A percentile compares a stretch with the other conserved stretches of the same genome.
Evolutionary conservation across 2,329 filamentous ascomycete species (phyloP).

Genomic region (Purpureocillium takamizusanense): DNA sequence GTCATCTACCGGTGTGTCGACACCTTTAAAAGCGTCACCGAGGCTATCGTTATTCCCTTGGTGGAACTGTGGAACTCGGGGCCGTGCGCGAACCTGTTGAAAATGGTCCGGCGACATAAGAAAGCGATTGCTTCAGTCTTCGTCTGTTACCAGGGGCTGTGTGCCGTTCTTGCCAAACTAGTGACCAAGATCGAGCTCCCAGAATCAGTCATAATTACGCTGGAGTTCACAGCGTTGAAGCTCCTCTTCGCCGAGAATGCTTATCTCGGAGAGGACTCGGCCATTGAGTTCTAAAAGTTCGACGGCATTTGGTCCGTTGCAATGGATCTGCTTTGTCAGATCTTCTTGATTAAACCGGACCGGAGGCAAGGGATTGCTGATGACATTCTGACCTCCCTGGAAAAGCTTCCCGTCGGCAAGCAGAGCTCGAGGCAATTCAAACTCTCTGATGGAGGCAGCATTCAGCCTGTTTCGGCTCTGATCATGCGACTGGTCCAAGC

Average conservation of each 20-base stretch:
- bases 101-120: conserved; percentile 57
- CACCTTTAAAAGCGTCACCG: conserved; percentile 67
- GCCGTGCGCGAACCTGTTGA: conserved; percentile 56
- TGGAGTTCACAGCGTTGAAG: conserved; percentile 73
- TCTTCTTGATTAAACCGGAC: conserved; percentile 78
- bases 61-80: conserved; percentile 67
- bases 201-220: conserved; percentile 71
- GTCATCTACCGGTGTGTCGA: conserved; percentile 68
- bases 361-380: conserved; percentile 81
- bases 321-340: conserved; percentile 89
- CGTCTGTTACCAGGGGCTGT: conserved; percentile 62
- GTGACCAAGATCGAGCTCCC: conserved; percentile 77
- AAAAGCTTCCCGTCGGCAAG: conserved; percentile 84
- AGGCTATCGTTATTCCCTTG: conserved; percentile 73
- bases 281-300: conserved; percentile 76
- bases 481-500: conserved; percentile 93
- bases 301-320: conserved; percentile 77
- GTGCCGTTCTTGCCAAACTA: conserved; percentile 68
- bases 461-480: conserved; percentile 87
- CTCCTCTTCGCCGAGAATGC: conserved; percentile 94
- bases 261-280: conserved; percentile 77
- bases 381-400: conserved; percentile 82
- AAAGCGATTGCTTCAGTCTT: conserved; percentile 59
- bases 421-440: conserved; percentile 91
- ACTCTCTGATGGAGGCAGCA: conserved; percentile 74